These are phyloP conservation scores for Bryopsis sp. DNA, from an alignment of 139 green algal species.

Conservation along the genomic window DNA sequence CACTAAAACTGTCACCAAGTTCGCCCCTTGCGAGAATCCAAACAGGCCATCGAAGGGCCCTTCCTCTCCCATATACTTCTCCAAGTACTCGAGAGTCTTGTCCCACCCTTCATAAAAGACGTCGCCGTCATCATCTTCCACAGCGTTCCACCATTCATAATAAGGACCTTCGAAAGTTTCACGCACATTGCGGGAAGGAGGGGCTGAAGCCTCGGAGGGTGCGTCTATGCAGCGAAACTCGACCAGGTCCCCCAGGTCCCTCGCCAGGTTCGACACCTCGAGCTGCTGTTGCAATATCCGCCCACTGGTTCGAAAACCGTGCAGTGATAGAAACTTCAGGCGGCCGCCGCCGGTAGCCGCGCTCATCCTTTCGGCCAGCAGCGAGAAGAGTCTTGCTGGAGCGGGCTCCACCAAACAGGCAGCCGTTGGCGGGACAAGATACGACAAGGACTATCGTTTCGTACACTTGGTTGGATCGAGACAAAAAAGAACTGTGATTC, in stretches of 20 bases:
- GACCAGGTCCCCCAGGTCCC: neutral
- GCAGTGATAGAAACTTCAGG: slow-evolving; percentile 21
- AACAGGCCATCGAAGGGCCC: slow-evolving; percentile 20
- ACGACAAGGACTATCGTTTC: no score
- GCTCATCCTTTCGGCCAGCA: no score
- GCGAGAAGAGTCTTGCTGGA: no score
- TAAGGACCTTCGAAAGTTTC: slow-evolving; percentile 26
- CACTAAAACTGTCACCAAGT: slow-evolving; percentile 10
- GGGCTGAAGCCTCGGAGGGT: slow-evolving; percentile 8
- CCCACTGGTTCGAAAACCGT: slow-evolving; percentile 30
- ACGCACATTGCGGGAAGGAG: slow-evolving; percentile 18
- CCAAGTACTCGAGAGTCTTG: slow-evolving; percentile 15
- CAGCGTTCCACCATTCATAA: slow-evolving; percentile 31
- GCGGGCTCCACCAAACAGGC: no score
- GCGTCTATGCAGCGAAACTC: slow-evolving; percentile 22
- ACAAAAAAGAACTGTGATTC: no score
- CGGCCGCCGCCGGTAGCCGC: no score
- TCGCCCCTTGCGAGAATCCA: slow-evolving; percentile 28
- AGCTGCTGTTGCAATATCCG: slow-evolving; percentile 23
- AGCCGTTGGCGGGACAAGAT: no score
- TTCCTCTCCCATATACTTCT: slow-evolving; percentile 9
- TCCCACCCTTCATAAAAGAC: neutral
- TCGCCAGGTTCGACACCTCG: neutral
- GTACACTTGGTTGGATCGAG: no score
- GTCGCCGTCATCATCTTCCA: slow-evolving; percentile 10